Evolutionary conservation across 768 basidiomycete species (phyloP).

Genomic region (Pisolithus microcarpus): DNA sequence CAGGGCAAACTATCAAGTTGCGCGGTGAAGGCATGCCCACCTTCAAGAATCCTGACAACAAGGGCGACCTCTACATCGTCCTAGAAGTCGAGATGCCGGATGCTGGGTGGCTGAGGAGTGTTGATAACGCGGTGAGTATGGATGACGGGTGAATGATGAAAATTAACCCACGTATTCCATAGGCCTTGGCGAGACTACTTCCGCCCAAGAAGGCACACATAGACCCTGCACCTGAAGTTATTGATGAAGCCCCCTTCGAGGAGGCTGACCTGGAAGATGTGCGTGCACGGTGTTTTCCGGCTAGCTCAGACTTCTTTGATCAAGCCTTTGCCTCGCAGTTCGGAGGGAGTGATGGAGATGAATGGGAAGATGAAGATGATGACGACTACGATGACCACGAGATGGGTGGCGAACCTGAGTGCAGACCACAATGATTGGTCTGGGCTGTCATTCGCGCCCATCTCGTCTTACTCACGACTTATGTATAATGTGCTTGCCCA

Average conservation of each 20-base stretch:
- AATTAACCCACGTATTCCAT: conserved; percentile 6
- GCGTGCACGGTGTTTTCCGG: conserved; percentile 72
- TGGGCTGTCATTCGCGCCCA: too few relatives aligned
- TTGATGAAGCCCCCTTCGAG: conserved; percentile 67
- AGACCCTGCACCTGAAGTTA: conserved; percentile 61
- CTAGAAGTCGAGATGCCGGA: conserved; percentile 87
- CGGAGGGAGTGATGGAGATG: conserved; percentile 55
- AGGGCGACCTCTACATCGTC: conserved; percentile 77
- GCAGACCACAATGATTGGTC: conserved; percentile 45
- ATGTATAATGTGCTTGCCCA: conserved; percentile 11
- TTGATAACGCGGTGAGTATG: conserved; percentile 50
- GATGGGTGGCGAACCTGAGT: conserved; percentile 45
- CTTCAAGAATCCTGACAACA: conserved; percentile 53
- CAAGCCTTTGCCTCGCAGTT: conserved; percentile 62
- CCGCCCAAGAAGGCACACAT: conserved; percentile 74
- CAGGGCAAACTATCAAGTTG: conserved; percentile 66
- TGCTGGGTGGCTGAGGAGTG: conserved; percentile 62
- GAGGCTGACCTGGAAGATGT: conserved; percentile 76
- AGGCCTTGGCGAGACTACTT: conserved; percentile 61
- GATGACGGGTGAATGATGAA: background rate
- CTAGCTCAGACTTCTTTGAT: conserved; percentile 73
- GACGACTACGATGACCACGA: conserved; percentile 42
- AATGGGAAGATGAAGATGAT: conserved; percentile 67
- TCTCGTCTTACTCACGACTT: background rate
- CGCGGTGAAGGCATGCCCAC: conserved; percentile 88